Conservation (phyloP, 345 rosid species). For the Eucalyptus regnans region DNA sequence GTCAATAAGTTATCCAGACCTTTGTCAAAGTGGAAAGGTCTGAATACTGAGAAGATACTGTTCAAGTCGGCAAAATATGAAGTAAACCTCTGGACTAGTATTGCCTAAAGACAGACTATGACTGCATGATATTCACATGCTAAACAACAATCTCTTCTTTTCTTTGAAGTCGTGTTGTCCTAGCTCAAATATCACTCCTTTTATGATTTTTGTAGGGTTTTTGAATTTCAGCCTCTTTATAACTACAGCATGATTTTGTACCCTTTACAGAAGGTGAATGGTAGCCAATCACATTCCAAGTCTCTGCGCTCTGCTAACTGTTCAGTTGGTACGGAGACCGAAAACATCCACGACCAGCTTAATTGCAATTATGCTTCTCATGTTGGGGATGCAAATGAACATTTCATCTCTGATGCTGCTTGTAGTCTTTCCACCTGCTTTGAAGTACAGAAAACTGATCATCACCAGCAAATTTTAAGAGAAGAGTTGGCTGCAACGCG, state of each 20-base stretch:
- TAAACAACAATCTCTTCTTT: not conserved
- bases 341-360: slow-evolving; percentile 37
- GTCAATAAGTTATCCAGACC: not conserved
- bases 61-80: not conserved
- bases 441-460: slow-evolving; percentile 25
- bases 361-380: slow-evolving; percentile 9
- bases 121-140: not conserved
- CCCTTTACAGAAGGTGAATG: not conserved
- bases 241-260: not conserved
- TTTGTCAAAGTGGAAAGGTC: not conserved
- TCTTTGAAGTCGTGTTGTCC: not conserved
- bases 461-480: slow-evolving; percentile 20
- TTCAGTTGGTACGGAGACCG: slow-evolving; percentile 38
- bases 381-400: slow-evolving; percentile 15
- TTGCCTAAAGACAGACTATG: not conserved
- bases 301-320: slow-evolving; percentile 43
- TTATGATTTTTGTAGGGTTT: not conserved
- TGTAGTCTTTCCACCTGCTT: slow-evolving; percentile 41
- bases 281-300: slow-evolving; percentile 6
- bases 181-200: not conserved
- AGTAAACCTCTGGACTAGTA: not conserved
- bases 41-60: not conserved
- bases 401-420: slow-evolving; percentile 16
- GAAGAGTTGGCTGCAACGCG: slow-evolving; percentile 72
- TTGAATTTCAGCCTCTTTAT: not conserved